phyloP scores from a whole-genome alignment of 1,139 yeast genomes.

The Blastobotrys malaysiensis region DNA sequence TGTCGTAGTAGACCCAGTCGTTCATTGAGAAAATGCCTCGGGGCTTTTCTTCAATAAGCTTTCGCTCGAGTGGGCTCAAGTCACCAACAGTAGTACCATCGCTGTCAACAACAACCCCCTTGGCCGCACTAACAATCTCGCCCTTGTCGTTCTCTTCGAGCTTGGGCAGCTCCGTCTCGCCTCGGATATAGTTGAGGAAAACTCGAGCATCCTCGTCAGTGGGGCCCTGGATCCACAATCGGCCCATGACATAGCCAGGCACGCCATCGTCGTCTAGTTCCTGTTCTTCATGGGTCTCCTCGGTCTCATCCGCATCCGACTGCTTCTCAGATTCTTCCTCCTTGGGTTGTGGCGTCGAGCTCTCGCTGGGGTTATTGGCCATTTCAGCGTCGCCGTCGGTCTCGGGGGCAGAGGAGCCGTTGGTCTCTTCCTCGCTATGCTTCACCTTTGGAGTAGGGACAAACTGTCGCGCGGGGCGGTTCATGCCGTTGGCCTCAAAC shows the following conservation, averaged over 20 bases:
- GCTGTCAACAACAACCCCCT: slow-evolving; percentile 21
- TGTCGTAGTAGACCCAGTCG: slow-evolving; percentile 71
- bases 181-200: slow-evolving; percentile 34
- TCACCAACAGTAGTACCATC: slow-evolving; percentile 22
- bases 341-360: not conserved
- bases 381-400: slow-evolving; percentile 1
- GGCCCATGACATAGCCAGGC: slow-evolving; percentile 73
- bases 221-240: slow-evolving; percentile 94
- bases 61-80: slow-evolving; percentile 42
- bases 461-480: slow-evolving; percentile 6
- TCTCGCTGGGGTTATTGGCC: not conserved
- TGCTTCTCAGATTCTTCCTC: too few species aligned
- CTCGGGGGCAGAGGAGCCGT: slow-evolving; percentile 4
- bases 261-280: slow-evolving; percentile 37
- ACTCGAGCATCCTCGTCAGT: slow-evolving; percentile 51
- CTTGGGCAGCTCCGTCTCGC: slow-evolving; percentile 7
- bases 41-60: slow-evolving; percentile 62
- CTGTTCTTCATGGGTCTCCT: slow-evolving; percentile 31
- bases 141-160: slow-evolving; percentile 8
- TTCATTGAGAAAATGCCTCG: slow-evolving; percentile 46
- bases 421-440: slow-evolving; percentile 15
- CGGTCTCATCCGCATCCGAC: slow-evolving; percentile 11
- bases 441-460: slow-evolving; percentile 33
- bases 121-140: slow-evolving; percentile 15
- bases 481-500: slow-evolving; percentile 84